Conservation (phyloP, 192 early-diverging fungal genomes). For the Kickxella alabastrina region DNA sequence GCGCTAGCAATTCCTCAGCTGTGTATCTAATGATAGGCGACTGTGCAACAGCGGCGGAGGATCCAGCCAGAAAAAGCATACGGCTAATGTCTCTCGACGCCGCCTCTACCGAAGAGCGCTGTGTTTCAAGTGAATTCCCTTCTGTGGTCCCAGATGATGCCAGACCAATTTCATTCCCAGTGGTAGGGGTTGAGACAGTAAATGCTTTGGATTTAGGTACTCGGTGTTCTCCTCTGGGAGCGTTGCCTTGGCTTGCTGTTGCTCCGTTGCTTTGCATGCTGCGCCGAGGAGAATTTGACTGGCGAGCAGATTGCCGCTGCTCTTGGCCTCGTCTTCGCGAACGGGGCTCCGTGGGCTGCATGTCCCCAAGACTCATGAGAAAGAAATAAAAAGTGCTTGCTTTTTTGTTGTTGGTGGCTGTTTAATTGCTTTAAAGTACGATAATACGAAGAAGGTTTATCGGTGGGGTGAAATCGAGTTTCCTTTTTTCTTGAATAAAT, state of each 20-base stretch:
- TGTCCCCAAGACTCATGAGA: slow-evolving; percentile 12
- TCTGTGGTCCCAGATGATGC: slow-evolving; percentile 9
- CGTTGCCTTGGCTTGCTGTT: background rate
- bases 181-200: too few species aligned
- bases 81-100: background rate
- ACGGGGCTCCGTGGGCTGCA: slow-evolving; percentile 9
- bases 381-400: background rate
- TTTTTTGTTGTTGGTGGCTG: background rate
- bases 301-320: slow-evolving; percentile 8
- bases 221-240: background rate
- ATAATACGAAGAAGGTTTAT: too few species aligned
- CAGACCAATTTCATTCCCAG: background rate
- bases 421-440: too few species aligned
- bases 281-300: slow-evolving; percentile 2
- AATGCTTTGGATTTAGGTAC: background rate
- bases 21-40: slow-evolving; percentile 21
- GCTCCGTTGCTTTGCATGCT: background rate
- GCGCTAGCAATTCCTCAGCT: slow-evolving; percentile 29
- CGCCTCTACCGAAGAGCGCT: background rate
- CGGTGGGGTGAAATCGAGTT: too few species aligned
- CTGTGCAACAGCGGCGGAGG: background rate
- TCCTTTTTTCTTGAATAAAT: too few species aligned
- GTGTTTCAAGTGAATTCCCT: background rate
- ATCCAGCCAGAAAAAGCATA: background rate
- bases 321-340: slow-evolving; percentile 17